A percentile compares a stretch with the other conserved stretches of the same genome.
phyloP scores from a whole-genome alignment of 202 grass and related monocot species.

The Eragrostis tef region DNA sequence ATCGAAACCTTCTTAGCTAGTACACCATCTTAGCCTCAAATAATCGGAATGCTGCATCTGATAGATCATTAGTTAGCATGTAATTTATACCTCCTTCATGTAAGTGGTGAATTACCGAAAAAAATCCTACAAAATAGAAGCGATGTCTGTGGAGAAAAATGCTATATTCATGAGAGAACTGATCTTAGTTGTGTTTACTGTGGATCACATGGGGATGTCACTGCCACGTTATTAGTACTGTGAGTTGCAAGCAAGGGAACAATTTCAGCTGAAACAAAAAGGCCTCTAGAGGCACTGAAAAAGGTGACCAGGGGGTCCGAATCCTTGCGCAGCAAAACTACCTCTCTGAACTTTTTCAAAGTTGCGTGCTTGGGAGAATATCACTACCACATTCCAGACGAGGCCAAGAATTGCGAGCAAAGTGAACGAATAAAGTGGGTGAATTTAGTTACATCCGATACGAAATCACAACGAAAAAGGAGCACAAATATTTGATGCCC shows the following conservation, averaged over 20 bases:
- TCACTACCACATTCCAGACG: background rate
- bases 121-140: no score
- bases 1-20: no score
- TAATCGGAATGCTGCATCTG: no score
- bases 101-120: no score
- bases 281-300: constrained; percentile 3
- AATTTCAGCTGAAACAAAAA: background rate
- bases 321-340: constrained; percentile 29
- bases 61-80: no score
- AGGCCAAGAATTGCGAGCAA: background rate
- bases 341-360: background rate
- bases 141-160: no score
- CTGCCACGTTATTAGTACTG: background rate
- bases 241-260: background rate
- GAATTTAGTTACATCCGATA: background rate
- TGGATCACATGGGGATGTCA: background rate
- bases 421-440: background rate
- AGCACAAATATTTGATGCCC: background rate
- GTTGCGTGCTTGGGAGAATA: constrained; percentile 12
- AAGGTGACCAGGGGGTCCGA: constrained; percentile 40
- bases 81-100: no score
- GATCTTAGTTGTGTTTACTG: background rate
- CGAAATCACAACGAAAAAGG: background rate
- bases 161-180: no score
- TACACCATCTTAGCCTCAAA: no score